These are phyloP conservation scores for Cytospora mali DNA, from an alignment of 2,329 filamentous ascomycete genomes.

Conservation along the genomic window DNA sequence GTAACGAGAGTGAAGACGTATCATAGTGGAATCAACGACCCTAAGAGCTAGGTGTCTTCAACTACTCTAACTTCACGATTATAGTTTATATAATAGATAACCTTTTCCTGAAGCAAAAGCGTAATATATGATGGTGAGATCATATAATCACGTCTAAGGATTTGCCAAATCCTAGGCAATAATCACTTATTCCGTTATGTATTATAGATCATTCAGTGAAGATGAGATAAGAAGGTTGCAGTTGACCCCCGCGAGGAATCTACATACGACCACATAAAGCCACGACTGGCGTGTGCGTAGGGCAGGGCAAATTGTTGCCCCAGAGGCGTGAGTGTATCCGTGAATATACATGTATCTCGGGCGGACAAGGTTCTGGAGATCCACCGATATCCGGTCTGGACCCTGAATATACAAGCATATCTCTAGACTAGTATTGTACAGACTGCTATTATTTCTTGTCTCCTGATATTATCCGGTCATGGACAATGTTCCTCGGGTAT, in stretches of 20 bases:
- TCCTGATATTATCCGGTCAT: not conserved
- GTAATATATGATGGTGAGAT: too few species aligned
- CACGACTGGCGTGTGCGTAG: not conserved
- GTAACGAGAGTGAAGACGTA: not conserved
- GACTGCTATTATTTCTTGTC: not conserved
- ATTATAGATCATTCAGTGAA: not conserved
- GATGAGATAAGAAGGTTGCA: not conserved
- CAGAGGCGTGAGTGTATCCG: not conserved
- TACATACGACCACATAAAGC: not conserved
- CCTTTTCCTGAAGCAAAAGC: too few species aligned
- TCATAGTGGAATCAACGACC: not conserved
- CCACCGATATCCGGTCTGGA: not conserved
- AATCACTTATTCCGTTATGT: not conserved
- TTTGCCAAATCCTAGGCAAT: not conserved
- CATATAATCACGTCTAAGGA: not conserved
- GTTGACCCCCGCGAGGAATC: not conserved
- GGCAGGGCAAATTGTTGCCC: not conserved
- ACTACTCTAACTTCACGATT: too few species aligned
- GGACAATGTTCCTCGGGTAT: not conserved
- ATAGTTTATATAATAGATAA: too few species aligned
- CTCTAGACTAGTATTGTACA: not conserved
- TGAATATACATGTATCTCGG: too few species aligned
- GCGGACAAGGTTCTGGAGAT: not conserved
- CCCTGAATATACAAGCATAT: not conserved
- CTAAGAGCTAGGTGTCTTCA: not conserved